Base-by-base conservation (phyloP, 805 yeast species). In the Barnettozyma botsteinii region DNA sequence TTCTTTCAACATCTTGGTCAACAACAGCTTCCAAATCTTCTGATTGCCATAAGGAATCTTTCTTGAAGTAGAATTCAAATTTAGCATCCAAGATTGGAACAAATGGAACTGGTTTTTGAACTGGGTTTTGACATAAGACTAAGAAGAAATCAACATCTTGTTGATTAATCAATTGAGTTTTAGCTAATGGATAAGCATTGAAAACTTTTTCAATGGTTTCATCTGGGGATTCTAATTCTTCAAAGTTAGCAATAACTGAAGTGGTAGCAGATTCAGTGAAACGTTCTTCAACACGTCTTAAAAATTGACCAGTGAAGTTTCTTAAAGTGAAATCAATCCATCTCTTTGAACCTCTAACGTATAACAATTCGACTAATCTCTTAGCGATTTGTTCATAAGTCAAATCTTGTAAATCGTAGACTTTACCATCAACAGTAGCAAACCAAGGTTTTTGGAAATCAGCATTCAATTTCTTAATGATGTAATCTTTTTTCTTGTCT, bases 391-490 rank as follows among this genome's bases (percentile, higher is more conserved):
- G 94, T 58, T 80, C 78, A 64, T 93, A 93, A 21, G 98, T 91
- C 96, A 93, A 88, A 51, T 88, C 96, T 59, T 84, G 86, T 51
- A 93, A 66, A 64, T 94, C 98, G 61, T 91, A 87, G 37, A 81
- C 85, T 59, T 88, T 87, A 23, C 80, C 71, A 43, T 68, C 67
- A 18, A 68, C 66, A 28, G 82, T 66, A 53, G 95, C 95, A 59
- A 93, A 93, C 98, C 98, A 93, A 37, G 96, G 95, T 69, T 93
- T 93, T 70, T 89, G 98, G 77, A 75, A 89, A 65, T 93, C 98
- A 52, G 88, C 85, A 65, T 93, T 91, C 65, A 93, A 77, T 56
- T 79, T 83, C 49, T 72, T 65, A 60, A 89, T 86, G 58, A 93
- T 86, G 69, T 85, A 81, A 58, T 81, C 93, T 62, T 75, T 86